Evolutionary conservation across 345 rosid genomes (phyloP).

Genomic region (Carallia brachiata): DNA sequence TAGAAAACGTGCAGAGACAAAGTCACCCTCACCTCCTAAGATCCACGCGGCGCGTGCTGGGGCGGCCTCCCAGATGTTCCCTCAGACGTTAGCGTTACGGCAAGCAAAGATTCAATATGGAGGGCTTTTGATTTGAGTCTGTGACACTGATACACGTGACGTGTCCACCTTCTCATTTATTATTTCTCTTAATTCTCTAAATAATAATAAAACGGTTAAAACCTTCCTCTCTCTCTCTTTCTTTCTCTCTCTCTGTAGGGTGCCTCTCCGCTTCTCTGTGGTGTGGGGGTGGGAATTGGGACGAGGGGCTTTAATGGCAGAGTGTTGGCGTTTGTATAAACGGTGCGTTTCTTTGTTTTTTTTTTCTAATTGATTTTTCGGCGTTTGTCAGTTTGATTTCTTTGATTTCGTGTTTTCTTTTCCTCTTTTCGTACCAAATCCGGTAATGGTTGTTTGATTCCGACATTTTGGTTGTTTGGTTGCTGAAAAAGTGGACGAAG

Average conservation of each 20-base stretch:
- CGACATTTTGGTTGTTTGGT: conserved; percentile 24
- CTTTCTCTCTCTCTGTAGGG: background rate
- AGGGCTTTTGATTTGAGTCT: conserved; percentile 13
- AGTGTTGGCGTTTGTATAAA: background rate
- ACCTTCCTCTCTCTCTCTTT: background rate
- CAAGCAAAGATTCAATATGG: conserved; percentile 12
- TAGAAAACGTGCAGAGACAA: conserved; percentile 1
- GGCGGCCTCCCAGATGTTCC: conserved; percentile 6
- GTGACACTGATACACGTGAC: conserved; percentile 11
- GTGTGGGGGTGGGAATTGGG: too few species aligned
- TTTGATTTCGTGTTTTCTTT: conserved; percentile 5
- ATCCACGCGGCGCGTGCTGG: conserved; percentile 32
- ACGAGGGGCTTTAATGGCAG: too few species aligned
- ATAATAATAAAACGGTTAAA: background rate
- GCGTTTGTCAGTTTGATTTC: conserved; percentile 4
- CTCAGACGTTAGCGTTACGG: conserved; percentile 54
- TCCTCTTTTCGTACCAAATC: background rate
- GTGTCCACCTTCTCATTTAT: conserved; percentile 17
- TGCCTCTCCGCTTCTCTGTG: too few species aligned
- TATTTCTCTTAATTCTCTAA: conserved; percentile 15
- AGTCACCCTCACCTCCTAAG: background rate
- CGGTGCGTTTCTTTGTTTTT: conserved; percentile 9
- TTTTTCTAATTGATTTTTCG: background rate
- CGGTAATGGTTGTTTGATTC: background rate
- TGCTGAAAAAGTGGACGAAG: conserved; percentile 23